Evolutionary conservation across 495 filamentous ascomycete species (phyloP), one percentile per base, ranked within the genome.

Genomic region (Neurospora tetrasperma): DNA sequence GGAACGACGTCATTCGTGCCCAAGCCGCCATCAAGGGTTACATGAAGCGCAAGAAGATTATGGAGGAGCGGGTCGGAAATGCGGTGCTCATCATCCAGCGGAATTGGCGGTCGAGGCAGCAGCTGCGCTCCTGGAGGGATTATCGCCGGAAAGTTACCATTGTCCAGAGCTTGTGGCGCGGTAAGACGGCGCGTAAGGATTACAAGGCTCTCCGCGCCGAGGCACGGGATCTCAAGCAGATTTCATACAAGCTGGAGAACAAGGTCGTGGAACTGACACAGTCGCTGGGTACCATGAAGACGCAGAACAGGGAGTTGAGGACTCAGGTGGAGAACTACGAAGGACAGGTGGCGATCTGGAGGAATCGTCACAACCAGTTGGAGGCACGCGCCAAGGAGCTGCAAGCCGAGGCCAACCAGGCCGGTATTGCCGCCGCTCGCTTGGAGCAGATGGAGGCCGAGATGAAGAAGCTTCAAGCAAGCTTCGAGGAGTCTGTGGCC

Each of bases 181-280:
- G 94, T 75, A 96, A 88, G 83, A 76, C 84, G 74, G 96, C 96
- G 71, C 88, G 96, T 73, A 87, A 85, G 71, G 88, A 86, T 70
- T 99, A 99, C 86, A 98, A 97, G 88, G 89, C 80, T 59, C 82
- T 97, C 71, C 92, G 96, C 70, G 95, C 97, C 81, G 96, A 99
- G 80, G 94, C 96, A 46, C 91, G 96, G 78, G 96, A 99, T 86
- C 88, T 99, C 76, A 97, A 97, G 84, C 94, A 98, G 81, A 99
- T 99, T 75, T 98, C 94, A 16, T 98, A 98, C 85, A 98, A 96
- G 85, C 83, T 99, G 78, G 96, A 98, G 85, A 98, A 98, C 86
- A 98, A 99, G 88, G 96, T 99, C 71, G 93, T 98, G 71, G 96
- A 99, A 83, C 86, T 99, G 76, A 99, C 96, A 11, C 96, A 99